These are phyloP conservation scores for Zygotorulaspora danielsina DNA, from an alignment of 805 yeast species.

Conservation along the genomic window DNA sequence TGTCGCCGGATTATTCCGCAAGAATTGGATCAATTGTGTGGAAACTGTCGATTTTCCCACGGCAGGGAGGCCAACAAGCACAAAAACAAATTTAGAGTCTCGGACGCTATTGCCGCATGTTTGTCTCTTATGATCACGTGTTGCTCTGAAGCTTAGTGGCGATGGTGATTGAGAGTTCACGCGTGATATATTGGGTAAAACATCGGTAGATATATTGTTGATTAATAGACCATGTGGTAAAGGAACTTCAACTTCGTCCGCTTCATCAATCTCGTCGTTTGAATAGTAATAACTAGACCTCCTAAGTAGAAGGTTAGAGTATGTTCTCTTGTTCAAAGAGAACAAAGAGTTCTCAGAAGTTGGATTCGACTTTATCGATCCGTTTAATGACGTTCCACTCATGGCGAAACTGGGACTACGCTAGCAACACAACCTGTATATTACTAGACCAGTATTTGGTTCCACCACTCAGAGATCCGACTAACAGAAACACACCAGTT, in stretches of 20 bases:
- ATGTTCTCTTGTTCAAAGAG: conserved; percentile 21
- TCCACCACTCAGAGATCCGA: not conserved
- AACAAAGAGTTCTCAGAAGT: conserved; percentile 29
- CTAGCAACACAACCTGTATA: not conserved
- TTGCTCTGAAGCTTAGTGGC: conserved; percentile 13
- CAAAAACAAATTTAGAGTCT: conserved; percentile 52
- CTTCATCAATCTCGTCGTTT: conserved; percentile 16
- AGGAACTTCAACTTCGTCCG: conserved; percentile 2
- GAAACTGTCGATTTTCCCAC: conserved; percentile 73
- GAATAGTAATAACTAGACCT: conserved; percentile 15
- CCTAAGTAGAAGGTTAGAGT: conserved; percentile 20
- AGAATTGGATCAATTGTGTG: conserved; percentile 56
- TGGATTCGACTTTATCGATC: conserved; percentile 12
- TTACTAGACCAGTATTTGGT: not conserved
- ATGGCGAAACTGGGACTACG: not conserved
- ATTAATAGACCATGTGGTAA: conserved; percentile 9
- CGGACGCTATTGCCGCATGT: conserved; percentile 1
- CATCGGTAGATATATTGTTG: conserved; percentile 5
- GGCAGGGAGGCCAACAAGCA: conserved; percentile 75
- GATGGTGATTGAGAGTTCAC: conserved; percentile 8
- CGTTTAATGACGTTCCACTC: conserved; percentile 9
- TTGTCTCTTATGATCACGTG: conserved; percentile 10
- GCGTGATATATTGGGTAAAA: conserved; percentile 6
- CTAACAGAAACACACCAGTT: no score
- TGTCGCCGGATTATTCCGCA: conserved; percentile 34